Percentiles rank a stretch among this genome's conserved stretches.
Evolutionary conservation across 2,329 filamentous ascomycete species (phyloP).

Genomic region (Talaromyces marneffei): DNA sequence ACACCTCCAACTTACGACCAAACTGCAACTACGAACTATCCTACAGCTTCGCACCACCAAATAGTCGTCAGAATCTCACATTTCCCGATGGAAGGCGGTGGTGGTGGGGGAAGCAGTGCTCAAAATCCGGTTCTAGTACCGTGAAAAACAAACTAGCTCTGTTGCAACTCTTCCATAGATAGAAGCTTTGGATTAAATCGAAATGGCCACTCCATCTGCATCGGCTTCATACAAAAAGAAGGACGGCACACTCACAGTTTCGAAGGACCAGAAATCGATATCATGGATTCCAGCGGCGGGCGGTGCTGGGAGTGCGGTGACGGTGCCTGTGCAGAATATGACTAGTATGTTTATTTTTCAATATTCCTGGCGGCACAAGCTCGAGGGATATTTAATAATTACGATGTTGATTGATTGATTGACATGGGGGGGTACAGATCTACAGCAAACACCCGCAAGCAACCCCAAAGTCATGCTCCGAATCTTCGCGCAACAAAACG

Average conservation of each 20-base stretch:
- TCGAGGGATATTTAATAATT: neutral
- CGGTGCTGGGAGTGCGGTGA: conserved; percentile 59
- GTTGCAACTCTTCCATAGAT: neutral
- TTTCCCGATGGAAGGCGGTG: conserved; percentile 14
- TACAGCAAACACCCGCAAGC: conserved; percentile 90
- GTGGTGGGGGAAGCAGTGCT: conserved; percentile 26
- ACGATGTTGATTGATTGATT: neutral
- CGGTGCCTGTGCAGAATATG: conserved; percentile 67
- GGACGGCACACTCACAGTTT: conserved; percentile 74
- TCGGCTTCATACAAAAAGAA: conserved; percentile 89
- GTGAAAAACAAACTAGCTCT: conserved; percentile 25
- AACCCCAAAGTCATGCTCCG: conserved; percentile 89
- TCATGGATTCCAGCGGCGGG: conserved; percentile 71
- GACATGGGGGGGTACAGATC: conserved; percentile 58
- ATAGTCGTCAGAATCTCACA: neutral
- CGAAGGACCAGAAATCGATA: conserved; percentile 65
- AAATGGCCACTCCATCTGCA: conserved; percentile 51
- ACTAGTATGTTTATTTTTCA: conserved; percentile 62
- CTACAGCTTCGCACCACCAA: neutral
- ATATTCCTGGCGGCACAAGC: neutral
- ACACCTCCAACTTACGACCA: neutral
- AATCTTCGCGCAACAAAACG: conserved; percentile 66
- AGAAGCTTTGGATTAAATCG: conserved; percentile 23
- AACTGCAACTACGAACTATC: neutral
- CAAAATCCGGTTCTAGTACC: conserved; percentile 27